Base-by-base conservation (phyloP, 768 basidiomycete genomes). In the Suillus alpinus region DNA sequence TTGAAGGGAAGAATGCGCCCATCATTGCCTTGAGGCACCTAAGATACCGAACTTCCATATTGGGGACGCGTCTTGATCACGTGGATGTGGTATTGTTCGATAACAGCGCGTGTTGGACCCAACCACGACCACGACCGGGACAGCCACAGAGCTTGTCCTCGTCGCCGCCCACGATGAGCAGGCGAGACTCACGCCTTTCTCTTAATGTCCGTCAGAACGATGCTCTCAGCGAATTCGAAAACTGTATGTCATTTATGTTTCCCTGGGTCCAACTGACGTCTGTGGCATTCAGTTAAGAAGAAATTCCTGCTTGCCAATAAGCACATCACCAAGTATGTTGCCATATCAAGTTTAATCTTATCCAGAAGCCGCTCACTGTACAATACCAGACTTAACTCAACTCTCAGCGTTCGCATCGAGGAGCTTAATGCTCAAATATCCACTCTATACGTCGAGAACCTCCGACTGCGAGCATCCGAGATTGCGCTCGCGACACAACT, bases 301-400 rank as follows among this genome's bases (percentile, higher is more conserved):
- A 93, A 92, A 78, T 93, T 92, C 68, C 80, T 94, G 23, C 86
- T 92, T 62, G 91, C 91, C 60, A 94, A 94, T 77, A 93, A 92
- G 75, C 92, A 93, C 76, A 94, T 94, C 71, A 92, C 92, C 29
- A 94, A 93, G 91, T 92, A 66, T 41, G 83, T 72, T 39, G 16
- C 12, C 10, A 9, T 55, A 10, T 26, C 37, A 55, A 39, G 26
- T 51, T 18, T 16, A 32, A 59, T 58, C 57, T 53, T 56, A 26
- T 46, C n/a, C 50, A 55, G 43, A 55, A 57, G 18, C 56, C 39
- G 39, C 44, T 16, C 58, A 55, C 32, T 32, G 41, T 52, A 36
- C 26, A 39, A 55, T 32, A 7, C 37, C 66, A 93, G 91, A 72
- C 86, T 93, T 64, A 94, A 94, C 77, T 91, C 91, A 46, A 92